Percentiles rank a stretch among this genome's conserved stretches.
Evolutionary conservation across 768 basidiomycete species (phyloP).

Genomic region (Rhizopogon vesiculosus): DNA sequence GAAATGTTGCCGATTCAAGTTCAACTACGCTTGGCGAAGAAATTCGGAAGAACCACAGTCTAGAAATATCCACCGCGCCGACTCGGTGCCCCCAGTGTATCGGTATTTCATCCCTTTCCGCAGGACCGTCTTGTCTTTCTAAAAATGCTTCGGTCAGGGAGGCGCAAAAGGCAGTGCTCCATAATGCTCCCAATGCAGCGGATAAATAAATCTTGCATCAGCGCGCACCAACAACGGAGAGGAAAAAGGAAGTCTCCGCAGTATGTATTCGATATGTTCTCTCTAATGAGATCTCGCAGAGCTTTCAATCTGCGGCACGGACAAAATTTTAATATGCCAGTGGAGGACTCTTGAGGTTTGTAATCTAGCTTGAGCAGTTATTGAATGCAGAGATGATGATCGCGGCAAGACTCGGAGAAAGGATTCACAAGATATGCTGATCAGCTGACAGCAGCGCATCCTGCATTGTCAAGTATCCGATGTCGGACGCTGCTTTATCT

Average conservation of each 20-base stretch:
- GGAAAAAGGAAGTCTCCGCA: too few relatives aligned
- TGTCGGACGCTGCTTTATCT: neutral
- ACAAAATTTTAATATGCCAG: neutral
- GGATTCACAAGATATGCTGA: too few relatives aligned
- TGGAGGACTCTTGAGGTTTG: neutral
- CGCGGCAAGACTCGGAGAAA: neutral
- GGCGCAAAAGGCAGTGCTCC: constrained; percentile 18
- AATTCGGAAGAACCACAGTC: too few relatives aligned
- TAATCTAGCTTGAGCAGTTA: neutral
- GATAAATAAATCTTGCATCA: too few relatives aligned
- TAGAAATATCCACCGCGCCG: neutral
- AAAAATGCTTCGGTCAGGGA: neutral
- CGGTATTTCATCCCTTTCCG: neutral
- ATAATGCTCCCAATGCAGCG: constrained; percentile 40
- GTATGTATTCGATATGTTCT: too few relatives aligned
- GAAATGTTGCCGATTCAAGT: too few relatives aligned
- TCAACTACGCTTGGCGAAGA: neutral
- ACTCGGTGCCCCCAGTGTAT: neutral
- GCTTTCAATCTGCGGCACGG: neutral
- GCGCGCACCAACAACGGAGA: too few relatives aligned
- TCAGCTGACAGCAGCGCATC: neutral
- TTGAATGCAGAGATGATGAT: too few relatives aligned
- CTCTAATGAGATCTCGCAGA: neutral
- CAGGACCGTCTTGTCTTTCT: neutral
- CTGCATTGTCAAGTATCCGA: neutral